Evolutionary conservation across 352 stramenopile genomes (phyloP).

Genomic region (Pythium rhizo-oryzae): DNA sequence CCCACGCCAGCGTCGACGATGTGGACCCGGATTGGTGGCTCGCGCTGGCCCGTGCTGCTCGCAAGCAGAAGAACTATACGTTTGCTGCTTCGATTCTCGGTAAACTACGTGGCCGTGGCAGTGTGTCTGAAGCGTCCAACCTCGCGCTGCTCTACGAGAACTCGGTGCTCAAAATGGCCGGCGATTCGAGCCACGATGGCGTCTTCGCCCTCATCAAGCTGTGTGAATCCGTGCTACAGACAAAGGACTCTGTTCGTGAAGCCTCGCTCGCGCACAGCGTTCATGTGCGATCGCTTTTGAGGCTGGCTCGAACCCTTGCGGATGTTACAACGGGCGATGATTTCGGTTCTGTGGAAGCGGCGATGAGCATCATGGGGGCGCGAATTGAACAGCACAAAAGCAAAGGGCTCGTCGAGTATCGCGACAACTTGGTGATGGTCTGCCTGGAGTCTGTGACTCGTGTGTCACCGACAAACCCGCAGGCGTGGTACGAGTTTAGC

Average conservation of each 20-base stretch:
- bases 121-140: neutral
- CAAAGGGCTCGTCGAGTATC: slow-evolving; percentile 17
- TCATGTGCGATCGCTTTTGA: slow-evolving; percentile 18
- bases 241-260: neutral
- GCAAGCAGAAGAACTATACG: slow-evolving; percentile 24
- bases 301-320: slow-evolving; percentile 25
- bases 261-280: slow-evolving; percentile 1
- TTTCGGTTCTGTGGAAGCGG: slow-evolving; percentile 24
- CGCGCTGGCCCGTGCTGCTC: slow-evolving; percentile 10
- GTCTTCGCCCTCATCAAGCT: slow-evolving; percentile 32
- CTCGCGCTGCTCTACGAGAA: slow-evolving; percentile 44
- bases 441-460: slow-evolving; percentile 37
- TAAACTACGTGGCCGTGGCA: neutral
- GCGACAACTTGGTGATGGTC: slow-evolving; percentile 25
- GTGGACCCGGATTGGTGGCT: slow-evolving; percentile 9
- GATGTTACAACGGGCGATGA: slow-evolving; percentile 25
- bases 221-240: slow-evolving; percentile 20
- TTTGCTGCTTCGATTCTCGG: slow-evolving; percentile 17
- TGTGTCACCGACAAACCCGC: slow-evolving; percentile 39
- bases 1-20: neutral
- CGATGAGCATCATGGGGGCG: slow-evolving; percentile 24
- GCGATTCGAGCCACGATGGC: slow-evolving; percentile 73
- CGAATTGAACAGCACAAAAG: neutral
- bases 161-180: slow-evolving; percentile 31
- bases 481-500: slow-evolving; percentile 65